A percentile compares a stretch with the other conserved stretches of the same genome.
phyloP scores from a whole-genome alignment of 179 eudicot species.

The Patellifolia procumbens region DNA sequence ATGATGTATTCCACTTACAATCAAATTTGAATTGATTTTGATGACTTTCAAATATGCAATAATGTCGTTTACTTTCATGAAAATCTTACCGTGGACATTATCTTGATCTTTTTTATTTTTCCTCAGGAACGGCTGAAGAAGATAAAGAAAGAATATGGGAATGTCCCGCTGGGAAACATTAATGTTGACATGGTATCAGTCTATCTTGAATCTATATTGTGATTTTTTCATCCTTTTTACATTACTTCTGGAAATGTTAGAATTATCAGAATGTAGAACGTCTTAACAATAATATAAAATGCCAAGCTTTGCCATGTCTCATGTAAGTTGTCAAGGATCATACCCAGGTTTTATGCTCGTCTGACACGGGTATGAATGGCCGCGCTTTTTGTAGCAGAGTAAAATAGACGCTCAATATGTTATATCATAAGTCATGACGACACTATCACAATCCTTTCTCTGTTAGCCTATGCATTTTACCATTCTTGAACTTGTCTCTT shows the following conservation, averaged over 20 bases:
- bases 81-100: not conserved
- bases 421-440: constrained; percentile 1
- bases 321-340: not conserved
- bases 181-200: constrained; percentile 82
- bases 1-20: not conserved
- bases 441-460: not conserved
- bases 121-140: constrained; percentile 89
- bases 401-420: not conserved
- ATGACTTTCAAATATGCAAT: not conserved
- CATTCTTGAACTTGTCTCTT: not conserved
- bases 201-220: constrained; percentile 3
- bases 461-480: not conserved
- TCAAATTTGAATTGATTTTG: not conserved
- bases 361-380: not conserved
- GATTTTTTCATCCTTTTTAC: not conserved
- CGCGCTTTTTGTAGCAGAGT: no score
- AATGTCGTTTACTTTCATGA: not conserved
- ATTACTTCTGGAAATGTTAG: not conserved
- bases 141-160: constrained; percentile 82
- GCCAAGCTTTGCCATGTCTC: not conserved
- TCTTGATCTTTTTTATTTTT: not conserved
- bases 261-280: not conserved
- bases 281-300: not conserved
- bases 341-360: not conserved
- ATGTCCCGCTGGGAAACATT: constrained; percentile 83